These are phyloP conservation scores for Monascus purpureus DNA, from an alignment of 495 filamentous ascomycete species.

Conservation along the genomic window DNA sequence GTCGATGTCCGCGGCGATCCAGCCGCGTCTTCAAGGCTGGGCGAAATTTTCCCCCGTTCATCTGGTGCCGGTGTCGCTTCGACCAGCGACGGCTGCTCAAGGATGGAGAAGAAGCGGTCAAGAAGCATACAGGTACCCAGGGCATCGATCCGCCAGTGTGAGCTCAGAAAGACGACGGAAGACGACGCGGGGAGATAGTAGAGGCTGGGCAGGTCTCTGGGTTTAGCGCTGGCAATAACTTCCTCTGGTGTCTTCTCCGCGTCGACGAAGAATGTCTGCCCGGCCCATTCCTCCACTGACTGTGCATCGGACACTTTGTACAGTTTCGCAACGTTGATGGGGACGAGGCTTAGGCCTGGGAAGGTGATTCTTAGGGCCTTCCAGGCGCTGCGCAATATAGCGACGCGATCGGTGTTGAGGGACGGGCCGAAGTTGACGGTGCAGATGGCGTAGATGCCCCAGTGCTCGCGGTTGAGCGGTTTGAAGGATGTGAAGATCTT, in stretches of 20 bases:
- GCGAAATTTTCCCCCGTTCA: conserved; percentile 6
- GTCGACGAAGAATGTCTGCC: conserved; percentile 2
- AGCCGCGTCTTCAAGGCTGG: conserved; percentile 8
- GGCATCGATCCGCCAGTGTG: conserved; percentile 16
- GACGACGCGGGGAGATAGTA: conserved; percentile 3
- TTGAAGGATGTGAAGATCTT: not conserved
- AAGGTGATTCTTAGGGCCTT: conserved; percentile 2
- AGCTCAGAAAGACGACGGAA: conserved; percentile 6
- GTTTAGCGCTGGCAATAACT: not conserved
- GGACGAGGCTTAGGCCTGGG: conserved; percentile 8
- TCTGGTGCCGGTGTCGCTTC: not conserved
- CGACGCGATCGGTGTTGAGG: not conserved
- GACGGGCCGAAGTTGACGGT: not conserved
- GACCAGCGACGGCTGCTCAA: conserved; percentile 1
- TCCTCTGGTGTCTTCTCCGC: conserved; percentile 1
- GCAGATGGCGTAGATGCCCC: conserved; percentile 1
- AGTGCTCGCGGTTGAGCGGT: not conserved
- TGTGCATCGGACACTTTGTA: not conserved
- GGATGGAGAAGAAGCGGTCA: conserved; percentile 6
- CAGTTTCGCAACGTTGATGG: conserved; percentile 4
- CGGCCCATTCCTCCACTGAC: conserved; percentile 1
- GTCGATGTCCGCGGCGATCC: conserved; percentile 1
- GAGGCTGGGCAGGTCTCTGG: conserved; percentile 1
- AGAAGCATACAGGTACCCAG: conserved; percentile 9
- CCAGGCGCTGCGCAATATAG: conserved; percentile 1